A percentile compares a stretch with the other conserved stretches of the same genome.
Conservation (phyloP, 192 early-diverging fungal genomes). For the Chytriomyces sp. region DNA sequence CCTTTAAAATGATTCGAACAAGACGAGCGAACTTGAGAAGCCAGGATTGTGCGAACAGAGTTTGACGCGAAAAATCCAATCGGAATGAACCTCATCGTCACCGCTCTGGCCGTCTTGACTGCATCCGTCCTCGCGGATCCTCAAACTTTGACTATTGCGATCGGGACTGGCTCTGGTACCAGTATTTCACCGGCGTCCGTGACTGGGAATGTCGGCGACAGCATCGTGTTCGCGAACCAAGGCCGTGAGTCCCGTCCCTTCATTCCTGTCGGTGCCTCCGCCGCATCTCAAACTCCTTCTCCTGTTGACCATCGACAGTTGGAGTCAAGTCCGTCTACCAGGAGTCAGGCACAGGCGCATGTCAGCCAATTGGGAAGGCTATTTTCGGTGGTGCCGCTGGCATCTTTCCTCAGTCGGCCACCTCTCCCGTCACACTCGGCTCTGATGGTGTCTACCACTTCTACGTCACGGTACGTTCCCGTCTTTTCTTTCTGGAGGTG, state of each 20-base stretch:
- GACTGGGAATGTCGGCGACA: not conserved
- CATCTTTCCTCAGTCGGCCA: slow-evolving; percentile 3
- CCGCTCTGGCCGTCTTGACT: not conserved
- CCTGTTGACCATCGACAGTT: not conserved
- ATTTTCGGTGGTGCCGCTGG: not conserved
- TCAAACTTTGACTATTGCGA: slow-evolving; percentile 1
- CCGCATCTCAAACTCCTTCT: not conserved
- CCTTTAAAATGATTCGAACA: not conserved
- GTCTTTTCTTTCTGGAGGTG: too few relatives aligned
- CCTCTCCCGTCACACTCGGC: not conserved
- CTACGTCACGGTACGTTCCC: slow-evolving; percentile 5
- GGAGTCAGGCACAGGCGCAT: not conserved
- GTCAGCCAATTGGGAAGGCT: not conserved
- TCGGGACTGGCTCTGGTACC: not conserved
- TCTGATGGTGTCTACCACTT: not conserved
- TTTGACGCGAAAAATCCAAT: not conserved
- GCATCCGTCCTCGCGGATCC: not conserved
- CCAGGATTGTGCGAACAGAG: not conserved
- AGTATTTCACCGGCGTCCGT: not conserved
- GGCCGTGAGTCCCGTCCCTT: not conserved
- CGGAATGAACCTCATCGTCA: not conserved
- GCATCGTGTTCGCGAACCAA: not conserved
- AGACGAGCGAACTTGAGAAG: not conserved
- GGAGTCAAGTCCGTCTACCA: not conserved
- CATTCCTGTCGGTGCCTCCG: not conserved